Base-by-base conservation (phyloP, 2,329 filamentous ascomycete genomes). In the Xylaria sp. region DNA sequence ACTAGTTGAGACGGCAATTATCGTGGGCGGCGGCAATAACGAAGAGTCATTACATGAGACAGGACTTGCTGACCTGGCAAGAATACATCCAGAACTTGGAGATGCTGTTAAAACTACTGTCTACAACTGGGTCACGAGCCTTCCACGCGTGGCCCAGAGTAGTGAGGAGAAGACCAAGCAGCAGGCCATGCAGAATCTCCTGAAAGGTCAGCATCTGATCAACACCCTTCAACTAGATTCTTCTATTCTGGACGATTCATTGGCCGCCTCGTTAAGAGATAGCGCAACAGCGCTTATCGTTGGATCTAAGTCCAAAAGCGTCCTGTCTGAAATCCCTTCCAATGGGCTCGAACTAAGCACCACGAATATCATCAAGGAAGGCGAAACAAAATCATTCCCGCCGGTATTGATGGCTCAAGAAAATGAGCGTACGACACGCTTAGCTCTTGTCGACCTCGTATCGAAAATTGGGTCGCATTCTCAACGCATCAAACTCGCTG, bases 61-160 rank as follows among this genome's bases (percentile, higher is more conserved):
- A 1, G 84, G 80, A 58, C 79, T 97, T 4, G 84, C 84, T 34
- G 86, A 90, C 70, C 82, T 97, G 32, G 82, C 91, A 6, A 85
- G 82, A 48, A 88, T 90, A 12, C 89, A 94, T 73, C 81, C 86
- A 1, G 83, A 87, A 58, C 84, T 94, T 1, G 82, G 86, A 3
- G 89, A 92, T 25, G 82, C 88, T 2, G 82, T 95, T 32, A 92
- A 93, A 74, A 87, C 86, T 34, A 91, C 88, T 0, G 85, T 97
- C 0, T 92, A 95, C 78, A 90, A 90, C 62, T 98, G 94, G 94
- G 87, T 94, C 28, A 88, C 89, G 2, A 91, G 93, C 50, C 86
- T 99, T 20, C 91, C 95, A 5, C 88, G 94, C 18, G 81, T 93
- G 15, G 94, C 98, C 89, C 93, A 95, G 78, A 89, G 90, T 9